Evolutionary conservation across 2,329 filamentous ascomycete species (phyloP).

Genomic region (Salinomyces thailandicus): DNA sequence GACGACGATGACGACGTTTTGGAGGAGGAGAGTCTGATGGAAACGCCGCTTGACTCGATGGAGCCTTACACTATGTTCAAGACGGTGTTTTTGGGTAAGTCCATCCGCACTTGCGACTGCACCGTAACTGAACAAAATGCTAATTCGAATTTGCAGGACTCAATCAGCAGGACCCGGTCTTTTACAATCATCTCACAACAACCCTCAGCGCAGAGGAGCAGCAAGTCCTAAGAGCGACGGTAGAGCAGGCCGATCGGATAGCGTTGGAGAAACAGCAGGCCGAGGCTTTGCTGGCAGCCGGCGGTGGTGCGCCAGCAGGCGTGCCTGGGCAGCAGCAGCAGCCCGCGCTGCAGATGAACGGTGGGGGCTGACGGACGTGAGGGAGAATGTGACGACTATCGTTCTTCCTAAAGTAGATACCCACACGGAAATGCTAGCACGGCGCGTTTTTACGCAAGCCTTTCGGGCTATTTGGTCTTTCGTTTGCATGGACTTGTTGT

Average conservation of each 20-base stretch:
- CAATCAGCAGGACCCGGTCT: conserved; percentile 80
- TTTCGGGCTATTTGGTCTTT: no score
- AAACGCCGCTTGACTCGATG: conserved; percentile 88
- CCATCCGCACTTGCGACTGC: not conserved
- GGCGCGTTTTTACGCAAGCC: no score
- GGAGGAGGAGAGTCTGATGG: conserved; percentile 83
- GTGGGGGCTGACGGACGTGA: no score
- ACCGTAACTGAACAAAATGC: conserved; percentile 3
- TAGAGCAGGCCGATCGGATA: conserved; percentile 57
- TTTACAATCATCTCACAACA: conserved; percentile 71
- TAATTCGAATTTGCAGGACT: conserved; percentile 37
- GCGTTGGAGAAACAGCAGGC: conserved; percentile 16
- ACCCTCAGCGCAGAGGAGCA: conserved; percentile 74
- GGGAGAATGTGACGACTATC: no score
- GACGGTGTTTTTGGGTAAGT: conserved; percentile 69
- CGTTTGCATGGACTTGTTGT: no score
- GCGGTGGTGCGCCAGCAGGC: not conserved
- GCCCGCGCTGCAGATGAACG: conserved; percentile 2
- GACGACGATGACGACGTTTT: conserved; percentile 74
- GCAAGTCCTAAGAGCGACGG: conserved; percentile 64
- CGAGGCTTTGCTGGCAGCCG: not conserved
- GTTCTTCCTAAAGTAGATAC: no score
- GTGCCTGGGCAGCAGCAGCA: no score
- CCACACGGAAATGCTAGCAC: no score
- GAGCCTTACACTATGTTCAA: conserved; percentile 91